Percentiles rank a stretch among this genome's conserved stretches.
Evolutionary conservation across 345 rosid genomes (phyloP).

Genomic region (Salix exigua): DNA sequence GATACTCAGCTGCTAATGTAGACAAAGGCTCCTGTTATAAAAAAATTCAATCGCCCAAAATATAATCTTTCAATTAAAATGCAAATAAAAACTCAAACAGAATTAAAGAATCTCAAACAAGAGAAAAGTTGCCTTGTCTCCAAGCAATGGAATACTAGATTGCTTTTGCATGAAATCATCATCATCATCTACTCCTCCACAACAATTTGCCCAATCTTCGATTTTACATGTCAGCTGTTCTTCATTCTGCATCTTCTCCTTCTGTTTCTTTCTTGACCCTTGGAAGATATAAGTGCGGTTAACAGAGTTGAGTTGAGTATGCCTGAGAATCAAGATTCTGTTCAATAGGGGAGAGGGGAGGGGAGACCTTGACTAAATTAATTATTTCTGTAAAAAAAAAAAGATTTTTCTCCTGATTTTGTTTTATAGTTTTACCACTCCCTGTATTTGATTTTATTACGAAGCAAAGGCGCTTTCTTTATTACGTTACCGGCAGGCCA

Average conservation of each 20-base stretch:
- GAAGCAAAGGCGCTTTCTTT: too few species aligned
- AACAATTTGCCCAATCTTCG: conserved; percentile 17
- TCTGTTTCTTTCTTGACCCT: background rate
- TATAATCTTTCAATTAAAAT: background rate
- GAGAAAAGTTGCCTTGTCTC: conserved; percentile 57
- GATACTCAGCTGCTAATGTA: conserved; percentile 74
- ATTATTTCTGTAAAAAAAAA: background rate
- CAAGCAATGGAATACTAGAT: conserved; percentile 51
- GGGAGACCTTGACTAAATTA: background rate
- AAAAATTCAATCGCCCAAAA: background rate
- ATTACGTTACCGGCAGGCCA: too few species aligned
- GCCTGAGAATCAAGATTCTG: background rate
- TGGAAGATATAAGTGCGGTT: background rate
- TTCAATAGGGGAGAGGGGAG: background rate
- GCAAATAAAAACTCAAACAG: background rate
- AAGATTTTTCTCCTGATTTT: too few species aligned
- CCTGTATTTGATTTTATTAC: too few species aligned
- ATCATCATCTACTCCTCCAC: conserved; percentile 35
- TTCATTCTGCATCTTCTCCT: conserved; percentile 23
- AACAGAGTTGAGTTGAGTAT: background rate
- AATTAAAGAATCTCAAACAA: background rate
- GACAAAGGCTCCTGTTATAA: conserved; percentile 78
- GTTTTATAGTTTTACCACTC: too few species aligned
- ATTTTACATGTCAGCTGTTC: conserved; percentile 1
- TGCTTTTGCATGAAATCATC: conserved; percentile 63